phyloP scores from a whole-genome alignment of 176 grass and related monocot species.

The Elymus sibiricus region DNA sequence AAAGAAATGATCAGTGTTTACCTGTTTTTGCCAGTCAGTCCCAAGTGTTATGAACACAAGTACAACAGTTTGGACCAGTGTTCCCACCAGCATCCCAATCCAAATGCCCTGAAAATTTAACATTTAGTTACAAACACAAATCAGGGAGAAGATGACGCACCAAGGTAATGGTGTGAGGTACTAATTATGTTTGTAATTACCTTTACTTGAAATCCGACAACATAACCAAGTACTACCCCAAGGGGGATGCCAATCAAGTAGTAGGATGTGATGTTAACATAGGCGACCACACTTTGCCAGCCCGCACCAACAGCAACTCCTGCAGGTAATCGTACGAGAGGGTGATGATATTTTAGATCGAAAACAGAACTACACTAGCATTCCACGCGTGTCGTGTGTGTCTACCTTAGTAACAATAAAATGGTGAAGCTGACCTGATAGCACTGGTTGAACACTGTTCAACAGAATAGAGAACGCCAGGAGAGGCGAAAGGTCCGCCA shows the following conservation, averaged over 20 bases:
- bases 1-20: not conserved
- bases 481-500: conserved; percentile 61
- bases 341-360: not conserved
- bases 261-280: conserved; percentile 80
- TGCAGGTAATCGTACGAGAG: conserved; percentile 6
- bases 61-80: conserved; percentile 61
- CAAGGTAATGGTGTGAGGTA: not conserved
- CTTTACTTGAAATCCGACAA: conserved; percentile 54
- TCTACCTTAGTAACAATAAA: not conserved
- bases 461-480: conserved; percentile 84
- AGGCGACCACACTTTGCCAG: conserved; percentile 73
- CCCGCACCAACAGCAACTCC: conserved; percentile 84
- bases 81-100: conserved; percentile 84
- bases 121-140: not conserved
- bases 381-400: not conserved
- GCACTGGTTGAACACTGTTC: conserved; percentile 87
- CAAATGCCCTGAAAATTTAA: conserved; percentile 67
- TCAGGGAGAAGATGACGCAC: not conserved
- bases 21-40: conserved; percentile 84
- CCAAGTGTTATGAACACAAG: conserved; percentile 59
- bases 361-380: no score
- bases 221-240: conserved; percentile 65
- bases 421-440: conserved; percentile 51
- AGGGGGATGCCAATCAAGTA: conserved; percentile 82
- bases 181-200: conserved; percentile 14